Conservation (phyloP, 75 land plant genomes). For the Adiantum capillusveneris region DNA sequence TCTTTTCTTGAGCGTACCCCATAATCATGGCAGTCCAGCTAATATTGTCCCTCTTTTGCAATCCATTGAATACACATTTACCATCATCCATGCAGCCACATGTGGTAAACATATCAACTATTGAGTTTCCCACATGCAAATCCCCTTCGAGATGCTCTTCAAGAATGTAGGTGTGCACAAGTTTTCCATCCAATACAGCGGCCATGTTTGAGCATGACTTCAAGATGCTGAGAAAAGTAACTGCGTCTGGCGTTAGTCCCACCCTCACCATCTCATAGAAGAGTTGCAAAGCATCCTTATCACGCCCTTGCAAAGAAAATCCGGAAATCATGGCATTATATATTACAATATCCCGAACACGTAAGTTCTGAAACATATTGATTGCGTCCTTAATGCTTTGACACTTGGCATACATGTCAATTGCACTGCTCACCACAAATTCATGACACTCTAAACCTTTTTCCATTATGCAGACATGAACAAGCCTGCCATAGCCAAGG, state of each 20-base stretch:
- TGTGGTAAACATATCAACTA: conserved; percentile 65
- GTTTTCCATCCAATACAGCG: conserved; percentile 2
- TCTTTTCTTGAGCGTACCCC: conserved; percentile 31
- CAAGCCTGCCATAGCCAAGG: conserved; percentile 11
- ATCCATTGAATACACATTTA: conserved; percentile 11
- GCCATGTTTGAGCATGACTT: conserved; percentile 7
- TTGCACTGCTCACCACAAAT: conserved; percentile 2
- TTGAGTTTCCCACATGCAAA: conserved; percentile 20
- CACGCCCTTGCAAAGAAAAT: conserved; percentile 10
- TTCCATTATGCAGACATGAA: not conserved
- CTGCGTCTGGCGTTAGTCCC: conserved; percentile 5
- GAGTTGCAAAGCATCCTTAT: conserved; percentile 12
- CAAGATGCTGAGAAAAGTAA: conserved; percentile 13
- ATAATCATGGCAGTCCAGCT: conserved; percentile 35
- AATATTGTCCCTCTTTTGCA: conserved; percentile 18
- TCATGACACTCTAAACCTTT: conserved; percentile 1
- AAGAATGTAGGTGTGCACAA: conserved; percentile 7
- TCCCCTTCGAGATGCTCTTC: not conserved
- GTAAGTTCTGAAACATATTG: conserved; percentile 5
- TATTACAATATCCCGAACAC: conserved; percentile 5
- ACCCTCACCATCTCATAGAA: conserved; percentile 9
- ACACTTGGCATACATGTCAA: conserved; percentile 23
- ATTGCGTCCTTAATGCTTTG: conserved; percentile 5
- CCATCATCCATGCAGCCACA: conserved; percentile 55
- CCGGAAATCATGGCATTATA: conserved; percentile 22